Evolutionary conservation across 306 rosid genomes (phyloP), one percentile per base, ranked within the genome.

Genomic region (Cucurbita argyrosperma): DNA sequence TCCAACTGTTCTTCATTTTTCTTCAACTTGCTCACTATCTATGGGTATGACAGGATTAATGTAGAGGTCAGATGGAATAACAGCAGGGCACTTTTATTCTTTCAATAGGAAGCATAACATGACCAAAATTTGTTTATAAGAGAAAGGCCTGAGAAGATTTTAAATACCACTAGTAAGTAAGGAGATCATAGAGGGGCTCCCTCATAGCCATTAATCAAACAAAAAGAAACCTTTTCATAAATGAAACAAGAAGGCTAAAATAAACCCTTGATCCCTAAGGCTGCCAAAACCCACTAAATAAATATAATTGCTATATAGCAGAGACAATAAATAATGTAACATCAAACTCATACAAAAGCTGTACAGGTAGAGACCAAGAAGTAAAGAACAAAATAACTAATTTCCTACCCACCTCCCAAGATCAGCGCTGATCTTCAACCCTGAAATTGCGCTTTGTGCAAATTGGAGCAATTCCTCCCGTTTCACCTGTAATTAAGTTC

Each of bases 401-500:
- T 74, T 78, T 57, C 79, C 42, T 66, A 67, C 95, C 51, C 77
- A 95, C 99, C 97, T 95, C 71, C 82, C 79, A 46, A 81, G 63
- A 82, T 89, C 92, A 81, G 84, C 91, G 82, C 78, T 88, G 23
- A 95, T 82, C 84, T 95, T 95, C 85, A 95, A 84, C 76, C 99
- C 99, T 23, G 96, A 76, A 71, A 95, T 88, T 72, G 99, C 99
- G 63, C 90, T 87, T 84, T 95, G 96, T 11, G 97, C 97, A 88
- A 95, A 95, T 85, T 95, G 99, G 82, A 95, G 96, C 81, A 95
- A 82, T 81, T 95, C 99, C 82, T 95, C 99, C 69, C 96, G 90
- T 79, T 95, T 95, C 80, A 91, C 99, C 99, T 95, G 85, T 76
- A 79, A 43, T 77, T 75, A 67, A 72, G 66, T 47, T 15, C 10